phyloP scores from a whole-genome alignment of 208 protist species.

The Acanthamoeba healyi region DNA sequence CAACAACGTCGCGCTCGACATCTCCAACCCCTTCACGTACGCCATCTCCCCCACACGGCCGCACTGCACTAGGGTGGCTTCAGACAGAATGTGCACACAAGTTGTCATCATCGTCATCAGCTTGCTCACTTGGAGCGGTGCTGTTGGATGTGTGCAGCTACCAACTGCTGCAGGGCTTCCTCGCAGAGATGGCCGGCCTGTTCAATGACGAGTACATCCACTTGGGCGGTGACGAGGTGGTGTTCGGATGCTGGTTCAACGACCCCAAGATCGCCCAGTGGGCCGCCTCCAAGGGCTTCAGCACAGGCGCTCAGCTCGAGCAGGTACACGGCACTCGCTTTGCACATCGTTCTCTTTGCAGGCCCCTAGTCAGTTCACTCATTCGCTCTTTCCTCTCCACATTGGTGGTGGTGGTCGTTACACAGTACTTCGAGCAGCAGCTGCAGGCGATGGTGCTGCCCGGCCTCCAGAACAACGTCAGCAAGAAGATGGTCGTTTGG shows the following conservation, averaged over 20 bases:
- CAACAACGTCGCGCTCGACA: not conserved
- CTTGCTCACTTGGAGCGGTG: too few species aligned
- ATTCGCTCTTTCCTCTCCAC: not conserved
- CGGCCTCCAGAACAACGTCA: not conserved
- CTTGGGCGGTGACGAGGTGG: constrained; percentile 25
- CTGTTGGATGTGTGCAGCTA: too few species aligned
- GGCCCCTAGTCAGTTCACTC: not conserved
- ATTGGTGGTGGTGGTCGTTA: not conserved
- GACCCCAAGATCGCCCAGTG: not conserved
- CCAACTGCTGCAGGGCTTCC: not conserved
- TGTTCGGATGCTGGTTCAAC: constrained; percentile 5
- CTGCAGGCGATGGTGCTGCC: not conserved
- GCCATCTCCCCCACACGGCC: too few species aligned
- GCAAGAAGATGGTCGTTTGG: not conserved
- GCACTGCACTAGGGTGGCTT: too few species aligned
- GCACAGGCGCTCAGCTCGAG: not conserved
- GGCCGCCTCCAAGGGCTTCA: not conserved
- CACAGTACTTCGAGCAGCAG: not conserved
- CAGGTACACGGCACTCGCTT: not conserved
- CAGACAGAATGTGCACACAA: too few species aligned
- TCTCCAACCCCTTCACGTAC: not conserved
- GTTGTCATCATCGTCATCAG: too few species aligned
- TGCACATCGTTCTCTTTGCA: not conserved
- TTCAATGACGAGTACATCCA: constrained; percentile 2
- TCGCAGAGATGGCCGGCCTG: not conserved